Evolutionary conservation across 2,329 filamentous ascomycete species (phyloP), one percentile per base, ranked within the genome.

Genomic region (Dactylonectria estremocensis): DNA sequence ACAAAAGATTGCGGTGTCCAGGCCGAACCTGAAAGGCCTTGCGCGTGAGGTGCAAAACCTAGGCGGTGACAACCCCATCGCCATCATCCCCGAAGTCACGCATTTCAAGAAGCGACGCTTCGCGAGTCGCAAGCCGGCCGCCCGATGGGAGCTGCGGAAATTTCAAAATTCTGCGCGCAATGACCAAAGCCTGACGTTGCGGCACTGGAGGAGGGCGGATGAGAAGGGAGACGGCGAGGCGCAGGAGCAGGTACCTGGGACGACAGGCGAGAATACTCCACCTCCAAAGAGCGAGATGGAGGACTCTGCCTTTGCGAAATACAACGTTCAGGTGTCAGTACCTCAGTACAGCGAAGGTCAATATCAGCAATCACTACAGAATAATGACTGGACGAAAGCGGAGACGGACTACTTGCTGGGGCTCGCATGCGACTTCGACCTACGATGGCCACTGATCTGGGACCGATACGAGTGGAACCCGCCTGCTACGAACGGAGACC

Each of bases 321-420:
- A 93, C 86, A 97, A 98, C 78, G 91, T 97, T 61, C 88, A 92
- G 71, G 89, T 95, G 14, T 88, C 92, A 4, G 86, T 95, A 40
- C 94, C 95, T 1, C 87, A 91, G 67, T 98, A 98, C 81, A 94
- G 89, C 68, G 92, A 97, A 70, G 93, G 95, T 69, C 92, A 97
- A 79, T 99, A 99, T 81, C 88, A 91, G 67, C 86, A 90, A 64
- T 89, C 92, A 69, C 82, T 99, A 57, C 88, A 90, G 74, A 92
- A 87, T 77, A 85, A 89, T 14, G 91, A 95, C 74, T 99, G 96
- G 96, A 92, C 93, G 14, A 94, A 92, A 76, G 92, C 96, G 75
- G 96, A 99, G 82, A 99, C 96, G 9, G 95, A 98, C 78, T 98
- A 98, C 77, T 82, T 99, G 69, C 88, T 98, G 78, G 84, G 89